Base-by-base conservation (phyloP, 441 rosid genomes). In the Dalechampia spathulata region DNA sequence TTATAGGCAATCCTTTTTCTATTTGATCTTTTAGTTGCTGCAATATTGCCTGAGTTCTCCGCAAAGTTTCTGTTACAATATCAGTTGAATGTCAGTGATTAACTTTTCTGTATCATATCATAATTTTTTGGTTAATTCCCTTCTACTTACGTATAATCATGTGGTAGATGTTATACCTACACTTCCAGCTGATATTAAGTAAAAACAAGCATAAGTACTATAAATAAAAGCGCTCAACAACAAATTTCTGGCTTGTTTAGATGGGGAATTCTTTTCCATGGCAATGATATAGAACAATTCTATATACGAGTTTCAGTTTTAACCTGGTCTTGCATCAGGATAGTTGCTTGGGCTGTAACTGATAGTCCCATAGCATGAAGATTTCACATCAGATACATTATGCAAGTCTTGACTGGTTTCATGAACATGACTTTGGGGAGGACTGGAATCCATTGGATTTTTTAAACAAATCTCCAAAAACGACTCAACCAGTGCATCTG, bases 261-360 rank as follows among this genome's bases (percentile, higher is more conserved):
- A 47, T 32, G 23, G 46, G 30, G 12, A 43, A 43, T 27, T 4
- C 16, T 23, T 49, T 59, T n/a, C 7, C 26, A 7, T 16, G 37
- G 23, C 34, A 30, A 3, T 30, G 5, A 30, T 30, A 30, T 27
- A 34, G 5, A 47, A 25, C 3, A 5, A 20, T 14, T 22, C 13
- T 30, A 22, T 20, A 30, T 17, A 44, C 26, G 20, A 34, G 19
- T 42, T 25, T 42, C 25, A 32, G 44, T 17, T 20, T 49, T 49
- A 65, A 92, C 96, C 98, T 83, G 87, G 88, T 71, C 63, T 79
- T 57, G 96, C 96, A 64, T 84, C 80, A 41, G 98, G 94, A 62
- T 76, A 86, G 75, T 72, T 70, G 71, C 76, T 83, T 64, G 91
- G 92, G 74, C 75, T 80, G 70, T 69, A 74, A 58, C 68, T 53